Evolutionary conservation across 2,329 filamentous ascomycete genomes (phyloP), one percentile per base, ranked within the genome.

Genomic region (Fulvia fulva): DNA sequence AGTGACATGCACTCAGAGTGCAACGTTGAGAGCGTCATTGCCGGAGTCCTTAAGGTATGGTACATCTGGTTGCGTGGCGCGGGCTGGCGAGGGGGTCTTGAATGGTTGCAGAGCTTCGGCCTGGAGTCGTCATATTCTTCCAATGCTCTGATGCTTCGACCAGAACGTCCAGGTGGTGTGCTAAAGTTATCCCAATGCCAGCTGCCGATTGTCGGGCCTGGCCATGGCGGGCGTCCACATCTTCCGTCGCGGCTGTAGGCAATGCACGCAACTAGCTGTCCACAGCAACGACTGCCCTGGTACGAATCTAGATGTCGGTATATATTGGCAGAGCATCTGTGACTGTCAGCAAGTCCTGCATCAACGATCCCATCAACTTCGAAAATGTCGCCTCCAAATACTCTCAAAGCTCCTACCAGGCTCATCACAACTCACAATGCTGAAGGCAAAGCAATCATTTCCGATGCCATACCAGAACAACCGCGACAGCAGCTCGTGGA

Each of bases 81-180:
- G 61, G n/a, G 62, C 44, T 46, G 65, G 49, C 37, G 63, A 58
- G 5, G 58, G 30, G n/a, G 60, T 63, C 26, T 63, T 64, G 63
- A 71, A 73, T 2, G 68, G 56, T 41, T 71, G 68, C 16, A 87
- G 67, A 0, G 84, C 84, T 19, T 85, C 82, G 0, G 80, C 70
- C 65, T 41, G 64, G 61, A 5, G 60, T 56, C 19, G 60, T 59
- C 63, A 65, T 61, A 11, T 52, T 51, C 16, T 19, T 8, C 21
- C 19, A 21, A 25, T 28, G 34, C 28, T 26, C 12, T 43, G 2
- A 9, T 37, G 4, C 32, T 4, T 37, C 7, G 14, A 37, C 14
- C 4, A 30, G 6, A 26, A 21, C 9, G 12, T 43, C 32, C 8
- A 22, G 26, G 3, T 9, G 30, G n/a, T 53, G 41, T 22, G 23